Evolutionary conservation across 331 rosid species (phyloP).

Genomic region (Malus hybrid): DNA sequence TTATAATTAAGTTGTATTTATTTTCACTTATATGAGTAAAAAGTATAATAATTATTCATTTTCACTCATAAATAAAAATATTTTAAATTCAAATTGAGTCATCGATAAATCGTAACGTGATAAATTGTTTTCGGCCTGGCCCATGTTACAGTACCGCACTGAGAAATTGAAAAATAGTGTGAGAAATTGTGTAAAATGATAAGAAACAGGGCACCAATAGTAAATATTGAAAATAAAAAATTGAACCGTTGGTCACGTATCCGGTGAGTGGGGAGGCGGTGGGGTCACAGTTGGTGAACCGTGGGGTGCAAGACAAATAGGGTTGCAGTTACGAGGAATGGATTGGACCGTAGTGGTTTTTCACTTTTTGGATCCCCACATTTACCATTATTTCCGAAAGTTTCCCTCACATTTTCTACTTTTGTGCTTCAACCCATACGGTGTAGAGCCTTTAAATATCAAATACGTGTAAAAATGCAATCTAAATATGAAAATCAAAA

Average conservation of each 20-base stretch:
- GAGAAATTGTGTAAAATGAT: background rate
- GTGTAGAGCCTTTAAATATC: background rate
- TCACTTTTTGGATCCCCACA: background rate
- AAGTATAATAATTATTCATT: too few species aligned
- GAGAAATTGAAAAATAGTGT: background rate
- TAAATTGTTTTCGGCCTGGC: background rate
- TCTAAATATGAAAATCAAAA: background rate
- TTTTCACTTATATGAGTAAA: too few species aligned
- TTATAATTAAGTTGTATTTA: too few species aligned
- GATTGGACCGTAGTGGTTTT: background rate
- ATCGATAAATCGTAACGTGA: too few species aligned
- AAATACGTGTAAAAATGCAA: background rate
- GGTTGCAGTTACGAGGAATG: conserved; percentile 23
- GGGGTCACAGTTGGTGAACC: background rate
- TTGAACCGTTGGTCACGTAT: background rate
- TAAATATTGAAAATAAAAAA: background rate
- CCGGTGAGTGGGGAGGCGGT: conserved; percentile 19
- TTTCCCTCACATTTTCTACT: background rate
- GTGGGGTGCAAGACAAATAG: conserved; percentile 21
- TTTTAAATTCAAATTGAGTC: too few species aligned
- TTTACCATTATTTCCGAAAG: conserved; percentile 4
- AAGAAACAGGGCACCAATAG: background rate
- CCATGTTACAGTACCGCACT: background rate
- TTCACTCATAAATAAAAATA: too few species aligned
- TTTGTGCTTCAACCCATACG: background rate